phyloP scores from a whole-genome alignment of 1,139 yeast genomes.

The Pneumocystis canis region DNA sequence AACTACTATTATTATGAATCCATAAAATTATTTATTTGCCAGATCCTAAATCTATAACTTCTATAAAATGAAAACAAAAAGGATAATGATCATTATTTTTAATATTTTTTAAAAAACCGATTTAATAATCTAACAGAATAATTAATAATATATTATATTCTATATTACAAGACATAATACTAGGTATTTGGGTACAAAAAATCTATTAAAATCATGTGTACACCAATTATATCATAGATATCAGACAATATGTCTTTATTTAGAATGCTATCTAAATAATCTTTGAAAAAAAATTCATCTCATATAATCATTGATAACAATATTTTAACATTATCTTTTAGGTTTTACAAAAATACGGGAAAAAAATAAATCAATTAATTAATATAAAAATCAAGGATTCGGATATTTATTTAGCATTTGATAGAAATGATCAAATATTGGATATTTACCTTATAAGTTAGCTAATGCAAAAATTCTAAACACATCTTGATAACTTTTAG shows the following conservation, averaged over 20 bases:
- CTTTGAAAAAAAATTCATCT: not conserved
- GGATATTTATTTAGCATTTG: not conserved
- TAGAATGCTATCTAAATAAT: not conserved
- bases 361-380: not conserved
- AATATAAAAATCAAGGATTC: not conserved
- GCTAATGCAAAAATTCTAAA: not conserved
- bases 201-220: not conserved
- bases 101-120: not conserved
- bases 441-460: not conserved
- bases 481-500: not conserved
- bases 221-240: not conserved
- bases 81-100: slow-evolving; percentile 14
- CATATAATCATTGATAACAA: not conserved
- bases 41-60: slow-evolving; percentile 46
- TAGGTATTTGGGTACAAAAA: not conserved
- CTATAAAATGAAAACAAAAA: slow-evolving; percentile 39
- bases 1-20: not conserved
- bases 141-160: not conserved
- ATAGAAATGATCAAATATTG: not conserved
- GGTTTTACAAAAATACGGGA: not conserved
- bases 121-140: not conserved
- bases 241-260: not conserved
- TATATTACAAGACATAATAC: not conserved
- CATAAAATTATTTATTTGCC: slow-evolving; percentile 32
- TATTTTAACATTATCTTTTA: not conserved